phyloP scores from a whole-genome alignment of 2,329 filamentous ascomycete genomes.

The Teratosphaeria pseudoeucalypti region DNA sequence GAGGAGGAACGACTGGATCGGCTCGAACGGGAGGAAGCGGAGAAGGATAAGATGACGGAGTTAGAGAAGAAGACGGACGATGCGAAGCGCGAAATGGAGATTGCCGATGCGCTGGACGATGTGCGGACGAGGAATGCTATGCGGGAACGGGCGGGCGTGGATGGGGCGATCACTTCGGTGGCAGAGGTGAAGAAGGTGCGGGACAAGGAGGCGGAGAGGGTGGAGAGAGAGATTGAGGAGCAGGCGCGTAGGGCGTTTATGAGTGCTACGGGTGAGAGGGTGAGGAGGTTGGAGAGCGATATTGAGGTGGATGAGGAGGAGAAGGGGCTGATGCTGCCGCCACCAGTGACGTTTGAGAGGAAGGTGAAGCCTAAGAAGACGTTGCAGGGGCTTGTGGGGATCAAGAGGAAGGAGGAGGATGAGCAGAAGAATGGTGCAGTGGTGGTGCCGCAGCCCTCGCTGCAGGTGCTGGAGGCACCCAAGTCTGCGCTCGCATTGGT shows the following conservation, averaged over 20 bases:
- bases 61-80: conserved; percentile 88
- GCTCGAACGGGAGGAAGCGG: conserved; percentile 66
- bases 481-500: neutral
- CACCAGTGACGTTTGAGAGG: conserved; percentile 57
- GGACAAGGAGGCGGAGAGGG: conserved; percentile 49
- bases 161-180: conserved; percentile 49
- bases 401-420: conserved; percentile 62
- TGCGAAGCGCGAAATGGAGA: conserved; percentile 89
- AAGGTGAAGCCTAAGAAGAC: conserved; percentile 82
- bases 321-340: conserved; percentile 28
- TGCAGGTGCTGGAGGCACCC: neutral
- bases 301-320: conserved; percentile 28
- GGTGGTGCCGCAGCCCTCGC: neutral
- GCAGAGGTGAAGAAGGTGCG: conserved; percentile 47
- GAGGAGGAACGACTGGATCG: conserved; percentile 80
- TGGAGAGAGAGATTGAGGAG: conserved; percentile 76
- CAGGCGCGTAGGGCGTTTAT: conserved; percentile 70
- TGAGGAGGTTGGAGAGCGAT: conserved; percentile 44
- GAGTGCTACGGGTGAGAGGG: conserved; percentile 46
- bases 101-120: conserved; percentile 90
- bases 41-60: conserved; percentile 88
- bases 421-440: neutral
- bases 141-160: conserved; percentile 56
- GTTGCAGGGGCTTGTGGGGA: conserved; percentile 61
- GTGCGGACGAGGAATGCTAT: conserved; percentile 85